Evolutionary conservation across 495 filamentous ascomycete genomes (phyloP), one percentile per base, ranked within the genome.

Genomic region (Annulohypoxylon stygium): DNA sequence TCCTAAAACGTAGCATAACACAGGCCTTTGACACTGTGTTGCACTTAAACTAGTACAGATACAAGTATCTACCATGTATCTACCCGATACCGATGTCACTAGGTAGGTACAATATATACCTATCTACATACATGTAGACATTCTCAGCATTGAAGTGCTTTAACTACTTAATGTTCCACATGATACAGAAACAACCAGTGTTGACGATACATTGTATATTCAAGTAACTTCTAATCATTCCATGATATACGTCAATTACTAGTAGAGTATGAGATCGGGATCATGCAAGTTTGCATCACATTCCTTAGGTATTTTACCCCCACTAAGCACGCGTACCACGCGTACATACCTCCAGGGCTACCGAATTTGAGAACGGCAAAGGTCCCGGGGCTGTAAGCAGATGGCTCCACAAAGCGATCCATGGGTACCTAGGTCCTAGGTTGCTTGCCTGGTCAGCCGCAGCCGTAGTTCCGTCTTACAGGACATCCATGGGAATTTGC

Each of bases 401-500:
- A 26, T 51, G 6, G 45, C 2, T 50, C 39, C 39, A 43, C n/a
- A 43, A n/a, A 3, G 23, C 4, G 48, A 51, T 51, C 48, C 48
- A 57, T 57, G 2, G 8, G 33, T 57, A 30, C 30, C 30, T 30
- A 30, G 30, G 30, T 30, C 30, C 30, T 30, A 18, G 8, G 33
- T 57, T 9, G 6, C 30, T 57, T 16, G 53, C 53, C 30, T 57
- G 33, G 53, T 57, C 33, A 33, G 53, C 53, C 53, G 53, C 41
- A 57, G 10, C 51, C 64, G 53, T 48, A 67, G 23, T 59, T 20
- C 33, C 33, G 10, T 20, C 18, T 39, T 58, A 37, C 39, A 43
- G 39, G 39, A 43, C 33, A 23, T 39, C 30, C 30, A 30, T 30
- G 30, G 30, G 30, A 30, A 9, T 65, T 39, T 55, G 53, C 48